phyloP scores from a whole-genome alignment of 1,139 yeast species.

The Geotrichum candidum region DNA sequence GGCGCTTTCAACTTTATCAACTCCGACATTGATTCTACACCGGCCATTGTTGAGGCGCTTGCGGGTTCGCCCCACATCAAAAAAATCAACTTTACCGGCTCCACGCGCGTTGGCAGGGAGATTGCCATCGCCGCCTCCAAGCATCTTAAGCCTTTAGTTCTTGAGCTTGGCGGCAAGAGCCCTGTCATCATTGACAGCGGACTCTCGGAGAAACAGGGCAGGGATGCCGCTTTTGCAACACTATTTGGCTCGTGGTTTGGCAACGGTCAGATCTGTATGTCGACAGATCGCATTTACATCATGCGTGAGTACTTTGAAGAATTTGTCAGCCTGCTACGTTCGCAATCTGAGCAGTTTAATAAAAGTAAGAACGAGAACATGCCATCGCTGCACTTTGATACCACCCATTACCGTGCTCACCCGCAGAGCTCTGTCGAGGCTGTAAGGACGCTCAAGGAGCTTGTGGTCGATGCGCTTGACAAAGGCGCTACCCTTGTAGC shows the following conservation, averaged over 20 bases:
- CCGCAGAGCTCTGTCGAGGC: conserved; percentile 34
- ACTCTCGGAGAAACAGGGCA: conserved; percentile 31
- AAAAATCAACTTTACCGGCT: conserved; percentile 64
- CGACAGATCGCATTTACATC: conserved; percentile 69
- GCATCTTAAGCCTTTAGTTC: conserved; percentile 63
- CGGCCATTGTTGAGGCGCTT: conserved; percentile 42
- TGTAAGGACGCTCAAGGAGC: conserved; percentile 27
- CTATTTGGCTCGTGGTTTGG: conserved; percentile 77
- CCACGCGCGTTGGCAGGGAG: conserved; percentile 53
- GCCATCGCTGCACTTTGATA: conserved; percentile 10
- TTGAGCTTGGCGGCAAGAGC: conserved; percentile 87
- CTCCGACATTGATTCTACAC: conserved; percentile 52
- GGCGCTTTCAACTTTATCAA: conserved; percentile 62
- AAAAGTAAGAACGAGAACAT: neutral
- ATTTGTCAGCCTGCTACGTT: conserved; percentile 41
- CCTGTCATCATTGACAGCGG: conserved; percentile 70
- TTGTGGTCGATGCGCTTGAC: conserved; percentile 41
- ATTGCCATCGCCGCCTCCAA: conserved; percentile 58
- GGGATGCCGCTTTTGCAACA: conserved; percentile 50
- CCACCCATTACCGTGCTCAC: neutral
- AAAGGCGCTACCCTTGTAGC: conserved; percentile 41
- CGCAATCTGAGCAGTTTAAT: conserved; percentile 9
- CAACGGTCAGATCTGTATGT: conserved; percentile 82
- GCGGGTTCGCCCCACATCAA: conserved; percentile 52
- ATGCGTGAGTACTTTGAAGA: conserved; percentile 57